Percentiles rank a stretch among this genome's conserved stretches.
phyloP scores from a whole-genome alignment of 176 grass and related monocot species.

The Phoenix dactylifera region DNA sequence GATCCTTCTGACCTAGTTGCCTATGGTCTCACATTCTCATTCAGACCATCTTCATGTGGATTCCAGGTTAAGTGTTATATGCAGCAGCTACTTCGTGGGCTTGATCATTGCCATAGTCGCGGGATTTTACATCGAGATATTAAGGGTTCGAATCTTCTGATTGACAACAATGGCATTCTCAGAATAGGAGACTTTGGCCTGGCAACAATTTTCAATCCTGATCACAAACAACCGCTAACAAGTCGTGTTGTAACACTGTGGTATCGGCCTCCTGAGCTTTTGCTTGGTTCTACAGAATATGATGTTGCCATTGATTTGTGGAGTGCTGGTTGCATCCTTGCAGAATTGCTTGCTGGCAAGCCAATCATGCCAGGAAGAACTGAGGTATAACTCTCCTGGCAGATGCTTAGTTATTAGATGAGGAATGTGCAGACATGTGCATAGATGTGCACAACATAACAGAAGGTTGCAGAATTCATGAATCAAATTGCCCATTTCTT shows the following conservation, averaged over 20 bases:
- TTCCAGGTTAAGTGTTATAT: slow-evolving; percentile 53
- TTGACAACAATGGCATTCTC: slow-evolving; percentile 40
- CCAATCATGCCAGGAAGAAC: slow-evolving; percentile 73
- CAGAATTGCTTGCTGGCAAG: slow-evolving; percentile 51
- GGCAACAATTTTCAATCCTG: slow-evolving; percentile 43
- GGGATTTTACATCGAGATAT: slow-evolving; percentile 57
- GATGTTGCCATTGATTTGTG: slow-evolving; percentile 49
- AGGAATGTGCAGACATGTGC: no score
- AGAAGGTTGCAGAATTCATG: no score
- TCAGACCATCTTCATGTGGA: not conserved
- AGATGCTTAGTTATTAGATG: no score
- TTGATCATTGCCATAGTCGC: slow-evolving; percentile 45
- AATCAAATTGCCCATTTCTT: no score
- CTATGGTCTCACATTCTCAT: not conserved
- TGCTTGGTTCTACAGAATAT: slow-evolving; percentile 52
- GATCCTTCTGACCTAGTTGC: no score
- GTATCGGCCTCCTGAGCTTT: slow-evolving; percentile 66
- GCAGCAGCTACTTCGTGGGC: slow-evolving; percentile 41
- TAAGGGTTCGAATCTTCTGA: slow-evolving; percentile 58
- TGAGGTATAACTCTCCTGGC: slow-evolving; percentile 17
- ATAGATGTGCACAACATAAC: no score
- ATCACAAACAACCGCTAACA: slow-evolving; percentile 30
- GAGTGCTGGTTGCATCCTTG: slow-evolving; percentile 66
- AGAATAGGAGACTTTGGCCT: slow-evolving; percentile 60
- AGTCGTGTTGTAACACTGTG: slow-evolving; percentile 69